Conservation (phyloP, 208 protist species). For the Trypanosoma mega region DNA sequence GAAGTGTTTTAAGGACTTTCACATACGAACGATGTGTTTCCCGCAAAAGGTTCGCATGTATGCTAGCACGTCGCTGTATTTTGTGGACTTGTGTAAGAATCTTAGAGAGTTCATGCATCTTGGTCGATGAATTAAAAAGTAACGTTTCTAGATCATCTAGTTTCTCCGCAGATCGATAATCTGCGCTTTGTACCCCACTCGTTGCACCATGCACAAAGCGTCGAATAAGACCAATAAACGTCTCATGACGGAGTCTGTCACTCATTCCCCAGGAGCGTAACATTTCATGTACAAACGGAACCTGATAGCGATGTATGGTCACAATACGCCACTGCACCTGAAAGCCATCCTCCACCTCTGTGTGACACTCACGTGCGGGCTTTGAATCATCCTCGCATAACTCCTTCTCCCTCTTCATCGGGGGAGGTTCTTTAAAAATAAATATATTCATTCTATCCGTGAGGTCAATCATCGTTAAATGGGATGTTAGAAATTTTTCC, state of each 20-base stretch:
- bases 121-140: slow-evolving; percentile 31
- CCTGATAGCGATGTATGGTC: slow-evolving; percentile 49
- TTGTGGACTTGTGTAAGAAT: slow-evolving; percentile 49
- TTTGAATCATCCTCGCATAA: neutral
- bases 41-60: slow-evolving; percentile 44
- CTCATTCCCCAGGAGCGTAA: slow-evolving; percentile 34
- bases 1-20: slow-evolving; percentile 33
- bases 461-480: slow-evolving; percentile 31
- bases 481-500: neutral
- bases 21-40: slow-evolving; percentile 37
- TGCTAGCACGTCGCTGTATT: slow-evolving; percentile 38
- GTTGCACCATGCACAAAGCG: slow-evolving; percentile 40
- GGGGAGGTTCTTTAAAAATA: slow-evolving; percentile 27
- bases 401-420: slow-evolving; percentile 18
- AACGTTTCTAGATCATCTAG: slow-evolving; percentile 51
- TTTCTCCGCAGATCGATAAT: slow-evolving; percentile 36
- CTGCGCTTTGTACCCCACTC: slow-evolving; percentile 31
- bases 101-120: slow-evolving; percentile 19
- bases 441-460: slow-evolving; percentile 50
- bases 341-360: neutral
- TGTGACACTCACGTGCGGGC: neutral
- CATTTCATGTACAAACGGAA: slow-evolving; percentile 48
- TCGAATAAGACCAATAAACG: slow-evolving; percentile 45
- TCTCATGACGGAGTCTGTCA: slow-evolving; percentile 13
- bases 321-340: slow-evolving; percentile 41